Conservation (phyloP, 495 filamentous ascomycete species). For the Aspergillus coremiiformis region DNA sequence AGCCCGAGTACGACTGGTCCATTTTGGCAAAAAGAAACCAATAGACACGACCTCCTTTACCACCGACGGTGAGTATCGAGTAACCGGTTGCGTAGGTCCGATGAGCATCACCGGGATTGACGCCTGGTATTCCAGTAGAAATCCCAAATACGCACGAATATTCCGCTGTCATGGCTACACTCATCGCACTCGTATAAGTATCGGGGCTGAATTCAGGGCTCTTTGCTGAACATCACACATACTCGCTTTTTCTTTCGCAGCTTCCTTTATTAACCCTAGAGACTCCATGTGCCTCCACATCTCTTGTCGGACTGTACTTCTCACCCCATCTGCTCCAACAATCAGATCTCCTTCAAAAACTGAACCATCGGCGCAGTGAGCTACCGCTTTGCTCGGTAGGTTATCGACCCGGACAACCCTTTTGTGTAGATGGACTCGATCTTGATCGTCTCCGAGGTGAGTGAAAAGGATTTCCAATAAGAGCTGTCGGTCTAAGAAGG, state of each 20-base stretch:
- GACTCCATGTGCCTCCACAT: conserved; percentile 23
- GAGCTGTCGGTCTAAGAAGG: conserved; percentile 25
- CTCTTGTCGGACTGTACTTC: conserved; percentile 1
- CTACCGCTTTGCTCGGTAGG: not conserved
- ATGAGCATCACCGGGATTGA: conserved; percentile 3
- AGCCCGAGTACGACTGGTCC: conserved; percentile 25
- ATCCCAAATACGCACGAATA: conserved; percentile 19
- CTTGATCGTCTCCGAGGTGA: not conserved
- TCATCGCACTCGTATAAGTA: not conserved
- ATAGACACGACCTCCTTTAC: conserved; percentile 14
- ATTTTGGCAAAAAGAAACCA: conserved; percentile 36
- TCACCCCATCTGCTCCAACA: conserved; percentile 3
- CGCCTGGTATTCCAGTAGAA: conserved; percentile 4
- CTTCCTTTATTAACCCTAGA: conserved; percentile 6
- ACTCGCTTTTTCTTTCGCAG: conserved; percentile 14
- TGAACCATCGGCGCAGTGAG: not conserved
- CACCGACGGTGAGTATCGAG: conserved; percentile 7
- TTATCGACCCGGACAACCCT: conserved; percentile 11
- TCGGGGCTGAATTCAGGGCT: not conserved
- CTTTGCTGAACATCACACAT: not conserved
- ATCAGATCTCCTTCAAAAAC: not conserved
- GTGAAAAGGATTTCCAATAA: conserved; percentile 20
- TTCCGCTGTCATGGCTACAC: conserved; percentile 12
- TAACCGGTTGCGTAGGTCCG: conserved; percentile 1
- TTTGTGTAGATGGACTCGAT: conserved; percentile 5